Evolutionary conservation across 768 basidiomycete genomes (phyloP).

Genomic region (Hygrophorus russula): DNA sequence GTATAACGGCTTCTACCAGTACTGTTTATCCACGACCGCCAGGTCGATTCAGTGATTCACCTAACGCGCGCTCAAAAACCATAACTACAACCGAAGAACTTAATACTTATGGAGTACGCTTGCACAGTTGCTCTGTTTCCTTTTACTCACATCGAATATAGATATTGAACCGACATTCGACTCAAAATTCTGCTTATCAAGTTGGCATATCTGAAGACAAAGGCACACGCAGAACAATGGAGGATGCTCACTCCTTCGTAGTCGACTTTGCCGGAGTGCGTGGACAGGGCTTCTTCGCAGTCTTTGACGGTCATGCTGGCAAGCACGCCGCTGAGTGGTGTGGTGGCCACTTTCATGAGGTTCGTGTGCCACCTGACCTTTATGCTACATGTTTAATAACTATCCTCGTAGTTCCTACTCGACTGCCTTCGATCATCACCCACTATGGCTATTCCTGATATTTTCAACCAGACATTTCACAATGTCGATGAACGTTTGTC

Average conservation of each 20-base stretch:
- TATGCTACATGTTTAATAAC: neutral
- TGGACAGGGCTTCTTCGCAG: conserved; percentile 96
- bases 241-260: conserved; percentile 93
- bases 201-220: conserved; percentile 78
- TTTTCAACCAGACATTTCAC: conserved; percentile 92
- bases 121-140: neutral
- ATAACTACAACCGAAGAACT: conserved; percentile 61
- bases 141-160: conserved; percentile 14
- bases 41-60: conserved; percentile 38
- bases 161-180: conserved; percentile 70
- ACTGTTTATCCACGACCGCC: neutral
- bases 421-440: conserved; percentile 54
- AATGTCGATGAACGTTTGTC: conserved; percentile 80
- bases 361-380: conserved; percentile 14
- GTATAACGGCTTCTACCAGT: neutral
- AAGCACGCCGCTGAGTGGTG: conserved; percentile 99
- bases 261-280: conserved; percentile 85
- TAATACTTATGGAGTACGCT: conserved; percentile 67
- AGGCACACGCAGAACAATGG: conserved; percentile 88
- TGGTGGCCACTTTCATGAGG: conserved; percentile 91
- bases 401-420: conserved; percentile 37
- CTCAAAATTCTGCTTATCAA: conserved; percentile 51
- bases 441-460: conserved; percentile 60
- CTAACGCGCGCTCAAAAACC: conserved; percentile 73
- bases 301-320: conserved; percentile 98